These are phyloP conservation scores for Candida nanaspora DNA, from an alignment of 805 yeast genomes.

Conservation along the genomic window DNA sequence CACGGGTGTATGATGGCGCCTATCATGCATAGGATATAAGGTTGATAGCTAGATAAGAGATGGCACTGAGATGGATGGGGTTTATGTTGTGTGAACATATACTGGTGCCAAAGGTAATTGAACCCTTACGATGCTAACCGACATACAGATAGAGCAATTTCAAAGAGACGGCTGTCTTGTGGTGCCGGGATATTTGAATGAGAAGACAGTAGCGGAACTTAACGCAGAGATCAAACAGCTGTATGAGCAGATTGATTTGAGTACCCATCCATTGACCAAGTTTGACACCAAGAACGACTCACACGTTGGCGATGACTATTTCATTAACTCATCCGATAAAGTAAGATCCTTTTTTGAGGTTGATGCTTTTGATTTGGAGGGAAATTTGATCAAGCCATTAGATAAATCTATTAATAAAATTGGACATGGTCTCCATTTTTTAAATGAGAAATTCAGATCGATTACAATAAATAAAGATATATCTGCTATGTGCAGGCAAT, in stretches of 20 bases:
- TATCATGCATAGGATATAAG: too few relatives aligned
- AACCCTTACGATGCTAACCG: conserved; percentile 24
- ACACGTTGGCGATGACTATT: conserved; percentile 71
- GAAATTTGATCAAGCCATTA: conserved; percentile 46
- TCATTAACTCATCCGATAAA: conserved; percentile 62
- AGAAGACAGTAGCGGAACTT: conserved; percentile 32
- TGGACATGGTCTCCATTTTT: conserved; percentile 69
- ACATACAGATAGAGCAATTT: conserved; percentile 43
- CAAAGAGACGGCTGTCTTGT: conserved; percentile 55
- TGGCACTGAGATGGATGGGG: too few relatives aligned
- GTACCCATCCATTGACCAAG: conserved; percentile 59
- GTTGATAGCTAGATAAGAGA: too few relatives aligned
- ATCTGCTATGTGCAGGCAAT: conserved; percentile 40
- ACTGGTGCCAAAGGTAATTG: background rate
- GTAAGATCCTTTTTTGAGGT: conserved; percentile 64
- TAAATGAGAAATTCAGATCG: conserved; percentile 39
- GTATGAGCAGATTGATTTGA: conserved; percentile 41
- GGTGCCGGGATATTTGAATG: conserved; percentile 45
- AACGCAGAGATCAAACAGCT: conserved; percentile 37
- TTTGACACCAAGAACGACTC: conserved; percentile 52
- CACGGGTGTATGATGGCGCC: too few relatives aligned
- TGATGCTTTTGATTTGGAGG: conserved; percentile 52
- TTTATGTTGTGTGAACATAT: too few relatives aligned
- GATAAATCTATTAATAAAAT: conserved; percentile 63
- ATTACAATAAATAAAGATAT: conserved; percentile 48